Evolutionary conservation across 441 rosid species (phyloP).

Genomic region (Gossypium davidsonii): DNA sequence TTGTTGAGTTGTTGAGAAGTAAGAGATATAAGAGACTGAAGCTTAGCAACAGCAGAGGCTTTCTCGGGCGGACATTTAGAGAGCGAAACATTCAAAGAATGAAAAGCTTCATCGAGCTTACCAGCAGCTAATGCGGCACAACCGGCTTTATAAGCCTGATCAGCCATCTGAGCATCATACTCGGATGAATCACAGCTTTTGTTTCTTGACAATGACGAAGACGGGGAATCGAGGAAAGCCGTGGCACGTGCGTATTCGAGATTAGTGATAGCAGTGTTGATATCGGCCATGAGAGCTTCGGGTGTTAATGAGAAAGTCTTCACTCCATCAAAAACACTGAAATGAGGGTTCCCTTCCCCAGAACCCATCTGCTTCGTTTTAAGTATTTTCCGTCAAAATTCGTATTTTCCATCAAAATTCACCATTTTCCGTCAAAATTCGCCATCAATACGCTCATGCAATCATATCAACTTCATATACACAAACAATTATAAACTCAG

Average conservation of each 20-base stretch:
- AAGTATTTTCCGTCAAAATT: no score
- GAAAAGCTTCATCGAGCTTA: constrained; percentile 59
- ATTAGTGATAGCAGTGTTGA: constrained; percentile 41
- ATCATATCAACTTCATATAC: no score
- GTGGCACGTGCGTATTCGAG: constrained; percentile 47
- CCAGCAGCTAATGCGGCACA: constrained; percentile 64
- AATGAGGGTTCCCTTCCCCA: constrained; percentile 23
- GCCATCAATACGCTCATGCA: no score
- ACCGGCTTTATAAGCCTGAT: constrained; percentile 57
- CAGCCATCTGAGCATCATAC: constrained; percentile 44
- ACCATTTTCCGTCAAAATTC: no score
- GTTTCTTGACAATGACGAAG: constrained; percentile 21
- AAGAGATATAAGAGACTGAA: constrained; percentile 56
- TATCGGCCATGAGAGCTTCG: constrained; percentile 51
- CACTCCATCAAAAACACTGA: constrained; percentile 49
- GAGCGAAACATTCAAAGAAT: constrained; percentile 42
- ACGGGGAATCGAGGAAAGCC: constrained; percentile 30
- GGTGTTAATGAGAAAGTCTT: constrained; percentile 37
- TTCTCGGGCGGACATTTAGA: constrained; percentile 68
- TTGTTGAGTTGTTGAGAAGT: constrained; percentile 45
- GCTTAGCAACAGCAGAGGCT: constrained; percentile 58
- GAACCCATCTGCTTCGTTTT: constrained; percentile 32
- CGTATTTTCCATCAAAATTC: no score
- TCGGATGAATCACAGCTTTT: constrained; percentile 16
- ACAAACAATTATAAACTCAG: no score